Conservation (phyloP, 345 rosid genomes). For the Draba incana region DNA sequence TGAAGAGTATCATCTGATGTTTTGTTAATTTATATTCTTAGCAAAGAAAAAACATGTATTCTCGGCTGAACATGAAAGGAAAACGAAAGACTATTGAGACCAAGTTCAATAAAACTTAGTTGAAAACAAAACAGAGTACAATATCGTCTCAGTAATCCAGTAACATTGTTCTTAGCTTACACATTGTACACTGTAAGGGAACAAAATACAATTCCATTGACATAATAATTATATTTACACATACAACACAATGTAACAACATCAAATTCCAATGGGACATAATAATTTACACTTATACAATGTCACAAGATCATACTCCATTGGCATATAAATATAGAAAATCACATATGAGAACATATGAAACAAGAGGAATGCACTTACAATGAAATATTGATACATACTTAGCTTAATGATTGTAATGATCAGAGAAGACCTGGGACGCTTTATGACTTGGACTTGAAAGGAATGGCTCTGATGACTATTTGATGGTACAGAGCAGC, state of each 20-base stretch:
- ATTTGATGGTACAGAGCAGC: constrained; percentile 77
- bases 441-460: constrained; percentile 55
- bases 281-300: constrained; percentile 15
- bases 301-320: constrained; percentile 12
- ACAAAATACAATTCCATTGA: constrained; percentile 5
- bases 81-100: too few species aligned
- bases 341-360: not conserved
- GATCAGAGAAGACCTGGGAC: constrained; percentile 8
- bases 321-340: not conserved
- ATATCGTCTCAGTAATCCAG: too few species aligned
- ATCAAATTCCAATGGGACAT: not conserved
- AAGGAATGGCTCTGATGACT: constrained; percentile 73
- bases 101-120: too few species aligned
- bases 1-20: too few species aligned
- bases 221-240: not conserved
- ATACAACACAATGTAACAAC: not conserved
- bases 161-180: too few species aligned
- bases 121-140: too few species aligned
- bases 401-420: constrained; percentile 2
- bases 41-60: too few species aligned
- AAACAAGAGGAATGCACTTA: constrained; percentile 1
- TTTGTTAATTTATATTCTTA: too few species aligned
- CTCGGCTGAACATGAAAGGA: too few species aligned
- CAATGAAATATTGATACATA: constrained; percentile 6
- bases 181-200: too few species aligned